Percentiles rank a stretch among this genome's conserved stretches.
Conservation (phyloP, 2,329 filamentous ascomycete species). For the Tolypocladium amazonense region DNA sequence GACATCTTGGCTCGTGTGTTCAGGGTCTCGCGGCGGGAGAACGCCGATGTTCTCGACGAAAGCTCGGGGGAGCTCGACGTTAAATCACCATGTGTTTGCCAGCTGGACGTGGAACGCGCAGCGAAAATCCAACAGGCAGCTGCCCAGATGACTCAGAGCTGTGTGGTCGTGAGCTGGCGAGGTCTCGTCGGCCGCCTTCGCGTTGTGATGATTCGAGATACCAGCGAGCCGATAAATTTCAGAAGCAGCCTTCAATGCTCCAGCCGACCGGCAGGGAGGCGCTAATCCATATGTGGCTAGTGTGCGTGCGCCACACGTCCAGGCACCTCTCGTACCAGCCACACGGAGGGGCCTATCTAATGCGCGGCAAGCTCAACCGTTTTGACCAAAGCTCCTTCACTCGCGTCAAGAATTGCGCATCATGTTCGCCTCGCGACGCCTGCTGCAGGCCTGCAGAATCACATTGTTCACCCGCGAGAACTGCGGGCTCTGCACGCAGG, state of each 20-base stretch:
- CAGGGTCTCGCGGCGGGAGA: conserved; percentile 14
- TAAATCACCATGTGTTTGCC: conserved; percentile 24
- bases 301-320: conserved; percentile 1
- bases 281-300: conserved; percentile 5
- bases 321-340: conserved; percentile 1
- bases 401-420: neutral
- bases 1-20: conserved; percentile 47
- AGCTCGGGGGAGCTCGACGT: conserved; percentile 20
- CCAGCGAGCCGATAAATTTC: conserved; percentile 25
- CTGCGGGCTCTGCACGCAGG: conserved; percentile 60
- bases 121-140: conserved; percentile 5
- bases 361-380: neutral
- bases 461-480: conserved; percentile 66
- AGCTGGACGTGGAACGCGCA: conserved; percentile 6
- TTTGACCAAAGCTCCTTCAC: neutral
- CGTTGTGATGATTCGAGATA: conserved; percentile 1
- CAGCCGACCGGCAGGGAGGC: conserved; percentile 9
- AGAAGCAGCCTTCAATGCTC: conserved; percentile 8
- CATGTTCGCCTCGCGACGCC: conserved; percentile 41
- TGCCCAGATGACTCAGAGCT: conserved; percentile 10
- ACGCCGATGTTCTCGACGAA: conserved; percentile 26
- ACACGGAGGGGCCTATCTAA: conserved; percentile 4
- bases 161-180: conserved; percentile 11
- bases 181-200: conserved; percentile 8
- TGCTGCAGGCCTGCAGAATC: conserved; percentile 50